phyloP scores from a whole-genome alignment of 2,329 filamentous ascomycete species.

The Pseudogymnoascus sp. region DNA sequence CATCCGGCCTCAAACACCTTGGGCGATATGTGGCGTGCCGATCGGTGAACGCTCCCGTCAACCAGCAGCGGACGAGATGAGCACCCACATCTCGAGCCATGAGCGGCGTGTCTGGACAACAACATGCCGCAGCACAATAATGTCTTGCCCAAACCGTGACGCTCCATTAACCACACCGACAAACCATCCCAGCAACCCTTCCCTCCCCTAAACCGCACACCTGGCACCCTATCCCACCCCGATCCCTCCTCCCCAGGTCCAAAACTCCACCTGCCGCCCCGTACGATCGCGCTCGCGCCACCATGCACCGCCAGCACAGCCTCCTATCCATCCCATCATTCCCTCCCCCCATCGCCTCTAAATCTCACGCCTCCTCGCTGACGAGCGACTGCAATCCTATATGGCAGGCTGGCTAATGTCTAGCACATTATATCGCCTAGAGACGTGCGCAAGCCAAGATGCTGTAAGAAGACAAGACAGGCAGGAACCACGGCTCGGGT shows the following conservation, averaged over 20 bases:
- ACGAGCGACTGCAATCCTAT: background rate
- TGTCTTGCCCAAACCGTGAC: background rate
- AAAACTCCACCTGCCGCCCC: background rate
- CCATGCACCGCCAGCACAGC: background rate
- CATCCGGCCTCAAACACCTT: background rate
- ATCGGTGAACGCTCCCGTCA: background rate
- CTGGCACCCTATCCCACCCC: background rate
- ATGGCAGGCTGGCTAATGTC: background rate
- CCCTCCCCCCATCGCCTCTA: background rate
- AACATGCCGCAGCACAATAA: background rate
- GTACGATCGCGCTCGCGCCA: background rate
- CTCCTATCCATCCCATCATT: background rate
- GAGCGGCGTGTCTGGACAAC: background rate
- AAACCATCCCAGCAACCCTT: background rate
- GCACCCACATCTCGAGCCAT: background rate
- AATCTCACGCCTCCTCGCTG: background rate
- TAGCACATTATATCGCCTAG: background rate
- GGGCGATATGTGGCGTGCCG: background rate
- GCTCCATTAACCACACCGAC: background rate
- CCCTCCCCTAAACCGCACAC: background rate
- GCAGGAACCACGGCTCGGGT: background rate
- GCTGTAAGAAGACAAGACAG: background rate
- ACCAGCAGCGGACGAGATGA: background rate
- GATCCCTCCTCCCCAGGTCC: background rate
- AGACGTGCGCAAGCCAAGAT: background rate